These are phyloP conservation scores for Fusarium chlamydosporum DNA, from an alignment of 2,329 filamentous ascomycete species.

Conservation along the genomic window DNA sequence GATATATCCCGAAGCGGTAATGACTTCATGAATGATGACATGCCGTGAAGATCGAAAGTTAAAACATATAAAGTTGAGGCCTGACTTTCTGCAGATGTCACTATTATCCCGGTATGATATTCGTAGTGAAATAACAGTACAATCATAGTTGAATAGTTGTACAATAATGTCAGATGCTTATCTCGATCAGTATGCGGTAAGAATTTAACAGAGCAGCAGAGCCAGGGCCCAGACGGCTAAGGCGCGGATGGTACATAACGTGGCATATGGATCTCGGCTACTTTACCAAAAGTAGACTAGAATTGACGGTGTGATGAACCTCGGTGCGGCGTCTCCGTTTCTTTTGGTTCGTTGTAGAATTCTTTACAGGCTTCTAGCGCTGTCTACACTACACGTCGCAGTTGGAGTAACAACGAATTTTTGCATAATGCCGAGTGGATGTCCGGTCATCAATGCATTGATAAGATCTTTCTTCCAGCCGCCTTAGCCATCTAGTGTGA, in stretches of 20 bases:
- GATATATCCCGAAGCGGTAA: conserved; percentile 40
- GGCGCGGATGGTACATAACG: conserved; percentile 5
- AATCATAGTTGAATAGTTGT: background rate
- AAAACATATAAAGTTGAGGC: background rate
- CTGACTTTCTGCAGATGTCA: background rate
- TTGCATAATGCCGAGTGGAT: conserved; percentile 27
- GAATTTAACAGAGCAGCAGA: background rate
- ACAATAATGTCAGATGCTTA: background rate
- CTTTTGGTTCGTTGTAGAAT: conserved; percentile 32
- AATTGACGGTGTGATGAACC: conserved; percentile 1
- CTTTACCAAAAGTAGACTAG: conserved; percentile 1
- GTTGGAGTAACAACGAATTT: background rate
- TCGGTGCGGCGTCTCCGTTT: conserved; percentile 29
- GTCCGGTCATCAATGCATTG: conserved; percentile 11
- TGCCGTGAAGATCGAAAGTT: background rate
- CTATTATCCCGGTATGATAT: background rate
- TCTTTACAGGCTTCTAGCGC: conserved; percentile 30
- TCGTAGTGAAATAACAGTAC: background rate
- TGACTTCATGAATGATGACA: conserved; percentile 27
- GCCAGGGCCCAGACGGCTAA: background rate
- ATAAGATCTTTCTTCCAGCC: background rate
- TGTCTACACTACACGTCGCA: conserved; percentile 3
- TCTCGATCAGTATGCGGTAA: background rate
- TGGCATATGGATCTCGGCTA: conserved; percentile 16
- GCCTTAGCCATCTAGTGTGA: background rate